Conservation (phyloP, 331 rosid species). For the Pyrus hybrid region DNA sequence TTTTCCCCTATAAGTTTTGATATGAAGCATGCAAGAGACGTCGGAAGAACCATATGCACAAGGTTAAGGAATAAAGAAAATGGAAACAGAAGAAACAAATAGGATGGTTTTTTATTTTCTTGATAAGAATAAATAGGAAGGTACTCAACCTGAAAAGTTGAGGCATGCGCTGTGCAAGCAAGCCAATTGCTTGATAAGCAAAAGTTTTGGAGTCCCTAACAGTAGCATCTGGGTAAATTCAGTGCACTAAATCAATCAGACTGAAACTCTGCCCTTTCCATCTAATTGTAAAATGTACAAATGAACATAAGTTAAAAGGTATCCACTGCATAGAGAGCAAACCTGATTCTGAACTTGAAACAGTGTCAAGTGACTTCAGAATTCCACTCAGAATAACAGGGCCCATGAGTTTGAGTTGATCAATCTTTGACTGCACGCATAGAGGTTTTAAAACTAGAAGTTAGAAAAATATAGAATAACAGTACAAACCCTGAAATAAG, state of each 20-base stretch:
- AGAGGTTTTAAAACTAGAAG: slow-evolving; percentile 14
- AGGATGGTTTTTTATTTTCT: background rate
- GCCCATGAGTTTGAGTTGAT: slow-evolving; percentile 87
- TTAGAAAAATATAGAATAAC: background rate
- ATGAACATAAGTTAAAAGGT: background rate
- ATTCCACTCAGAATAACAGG: slow-evolving; percentile 91
- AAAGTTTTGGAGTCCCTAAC: slow-evolving; percentile 71
- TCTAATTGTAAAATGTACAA: slow-evolving; percentile 11
- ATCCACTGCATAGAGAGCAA: slow-evolving; percentile 9
- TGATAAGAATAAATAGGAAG: background rate
- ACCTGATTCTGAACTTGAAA: slow-evolving; percentile 74
- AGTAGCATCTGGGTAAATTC: slow-evolving; percentile 54
- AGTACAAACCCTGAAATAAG: background rate
- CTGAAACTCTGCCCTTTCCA: background rate
- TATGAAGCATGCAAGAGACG: background rate
- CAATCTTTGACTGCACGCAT: slow-evolving; percentile 65
- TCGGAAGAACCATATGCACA: background rate
- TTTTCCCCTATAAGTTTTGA: background rate
- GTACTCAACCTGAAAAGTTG: slow-evolving; percentile 71
- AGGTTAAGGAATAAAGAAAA: background rate
- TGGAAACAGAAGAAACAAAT: slow-evolving; percentile 2
- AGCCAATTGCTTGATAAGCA: slow-evolving; percentile 88
- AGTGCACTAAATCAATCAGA: slow-evolving; percentile 14
- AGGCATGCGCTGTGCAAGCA: slow-evolving; percentile 91
- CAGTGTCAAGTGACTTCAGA: slow-evolving; percentile 83